Evolutionary conservation across 352 stramenopile species (phyloP).

Genomic region (Globisporangium spiculum): DNA sequence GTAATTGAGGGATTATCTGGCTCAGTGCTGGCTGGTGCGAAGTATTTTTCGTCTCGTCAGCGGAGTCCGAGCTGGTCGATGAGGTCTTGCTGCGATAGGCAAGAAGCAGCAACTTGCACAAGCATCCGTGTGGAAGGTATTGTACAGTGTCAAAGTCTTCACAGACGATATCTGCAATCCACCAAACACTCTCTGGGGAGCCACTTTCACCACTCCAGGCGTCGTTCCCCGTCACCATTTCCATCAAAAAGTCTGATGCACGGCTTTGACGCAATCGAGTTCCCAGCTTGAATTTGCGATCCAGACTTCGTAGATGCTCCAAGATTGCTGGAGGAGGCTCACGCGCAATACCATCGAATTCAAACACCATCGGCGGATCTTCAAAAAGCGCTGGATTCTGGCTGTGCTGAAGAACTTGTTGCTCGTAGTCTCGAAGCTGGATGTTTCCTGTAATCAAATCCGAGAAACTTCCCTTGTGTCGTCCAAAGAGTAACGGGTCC

Average conservation of each 20-base stretch:
- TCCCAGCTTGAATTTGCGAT: slow-evolving; percentile 76
- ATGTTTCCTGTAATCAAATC: slow-evolving; percentile 58
- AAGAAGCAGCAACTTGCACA: slow-evolving; percentile 77
- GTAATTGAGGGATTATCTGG: slow-evolving; percentile 52
- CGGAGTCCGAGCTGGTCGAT: background rate
- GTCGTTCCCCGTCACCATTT: slow-evolving; percentile 71
- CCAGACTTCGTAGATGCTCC: slow-evolving; percentile 64
- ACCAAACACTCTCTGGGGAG: slow-evolving; percentile 51
- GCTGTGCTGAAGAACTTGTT: slow-evolving; percentile 54
- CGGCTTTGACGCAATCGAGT: slow-evolving; percentile 75
- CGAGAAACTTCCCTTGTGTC: slow-evolving; percentile 45
- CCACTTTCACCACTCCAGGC: slow-evolving; percentile 16
- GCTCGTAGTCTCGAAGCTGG: slow-evolving; percentile 70
- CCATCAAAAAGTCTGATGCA: slow-evolving; percentile 81
- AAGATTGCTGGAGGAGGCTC: slow-evolving; percentile 71
- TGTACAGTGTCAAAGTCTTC: slow-evolving; percentile 80
- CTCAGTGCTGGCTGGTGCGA: slow-evolving; percentile 35
- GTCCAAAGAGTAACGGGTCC: slow-evolving; percentile 64
- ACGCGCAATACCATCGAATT: slow-evolving; percentile 60
- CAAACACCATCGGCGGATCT: slow-evolving; percentile 72
- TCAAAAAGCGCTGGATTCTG: slow-evolving; percentile 44
- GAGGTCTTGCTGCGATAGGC: slow-evolving; percentile 19
- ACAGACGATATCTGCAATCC: slow-evolving; percentile 87
- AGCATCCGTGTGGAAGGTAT: slow-evolving; percentile 73
- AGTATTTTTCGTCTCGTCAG: slow-evolving; percentile 17